Percentiles rank a stretch among this genome's conserved stretches.
Evolutionary conservation across 2,329 filamentous ascomycete genomes (phyloP).

Genomic region (Chaetomiaceae sp.): DNA sequence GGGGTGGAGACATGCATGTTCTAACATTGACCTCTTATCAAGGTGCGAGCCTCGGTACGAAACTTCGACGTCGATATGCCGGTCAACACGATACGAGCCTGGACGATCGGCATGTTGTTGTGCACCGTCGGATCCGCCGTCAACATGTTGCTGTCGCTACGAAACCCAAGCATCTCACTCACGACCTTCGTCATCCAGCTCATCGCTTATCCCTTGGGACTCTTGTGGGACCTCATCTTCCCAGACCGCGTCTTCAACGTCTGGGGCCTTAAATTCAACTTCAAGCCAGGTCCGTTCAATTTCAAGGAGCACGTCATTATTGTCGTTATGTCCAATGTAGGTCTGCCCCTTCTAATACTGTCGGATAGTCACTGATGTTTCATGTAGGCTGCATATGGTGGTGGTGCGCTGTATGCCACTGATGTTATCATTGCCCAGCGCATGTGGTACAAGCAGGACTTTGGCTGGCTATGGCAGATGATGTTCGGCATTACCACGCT

Average conservation of each 20-base stretch:
- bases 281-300: constrained; percentile 56
- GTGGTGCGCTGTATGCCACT: constrained; percentile 54
- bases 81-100: constrained; percentile 61
- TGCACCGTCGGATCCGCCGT: constrained; percentile 59
- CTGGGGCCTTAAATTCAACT: constrained; percentile 51
- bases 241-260: constrained; percentile 49
- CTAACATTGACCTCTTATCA: constrained; percentile 25
- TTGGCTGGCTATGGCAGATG: constrained; percentile 56
- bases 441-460: constrained; percentile 54
- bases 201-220: constrained; percentile 55
- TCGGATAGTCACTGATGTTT: constrained; percentile 16
- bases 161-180: constrained; percentile 55
- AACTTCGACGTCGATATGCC: constrained; percentile 62
- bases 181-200: constrained; percentile 61
- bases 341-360: constrained; percentile 23
- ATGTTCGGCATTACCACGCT: constrained; percentile 58
- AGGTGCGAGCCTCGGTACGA: constrained; percentile 61
- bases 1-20: constrained; percentile 1
- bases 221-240: constrained; percentile 51
- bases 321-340: constrained; percentile 60
- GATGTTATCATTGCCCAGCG: constrained; percentile 49
- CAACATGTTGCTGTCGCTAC: constrained; percentile 58
- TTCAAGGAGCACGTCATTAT: constrained; percentile 60
- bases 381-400: constrained; percentile 51
- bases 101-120: constrained; percentile 57